Evolutionary conservation across 2,329 filamentous ascomycete species (phyloP), one percentile per base, ranked within the genome.

Genomic region (Neofusicoccum parvum): DNA sequence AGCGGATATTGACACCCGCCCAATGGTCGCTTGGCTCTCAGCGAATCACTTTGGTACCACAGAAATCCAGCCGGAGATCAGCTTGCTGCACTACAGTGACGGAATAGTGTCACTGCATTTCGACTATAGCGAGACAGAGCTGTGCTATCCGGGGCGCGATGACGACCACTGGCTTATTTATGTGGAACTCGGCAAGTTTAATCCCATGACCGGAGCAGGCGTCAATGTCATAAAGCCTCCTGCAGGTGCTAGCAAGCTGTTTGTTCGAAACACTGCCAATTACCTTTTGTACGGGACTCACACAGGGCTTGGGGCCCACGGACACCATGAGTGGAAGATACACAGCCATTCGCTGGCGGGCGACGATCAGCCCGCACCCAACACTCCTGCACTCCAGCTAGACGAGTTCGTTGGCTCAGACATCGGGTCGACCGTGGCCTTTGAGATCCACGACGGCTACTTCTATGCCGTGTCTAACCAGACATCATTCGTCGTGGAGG

Each of bases 391-490:
- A 5, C 72, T 89, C 5, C 79, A 86, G 39, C 78, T 92, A 3
- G 77, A 84, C 43, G 81, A 87, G 27, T 80, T 91, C 65, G 83
- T 86, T 49, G 90, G 89, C 1, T 83, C 81, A 17, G 89, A 91
- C 51, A 82, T 92, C 37, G 88, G 88, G 5, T 85, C 84, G 11
- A 88, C 86, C 0, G 80, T 91, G n/a, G 90, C 86, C 67, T 93
- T 94, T 71, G 89, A 91, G 67, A 85, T 93, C 17, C 81, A 90
- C 67, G 81, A 87, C 43, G 83, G 81, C 10, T 81, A 87, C 69
- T 87, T 94, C 46, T 93, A 93, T 69, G 88, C 85, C 0, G 77
- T 93, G 5, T 90, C 90, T 0, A 93, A 87, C 68, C 84, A 88
- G 68, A 85, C 84, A 1, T 83, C 83, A 3, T 85, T 87, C 62